Conservation (phyloP, 306 rosid species). For the Castanospermum australe region DNA sequence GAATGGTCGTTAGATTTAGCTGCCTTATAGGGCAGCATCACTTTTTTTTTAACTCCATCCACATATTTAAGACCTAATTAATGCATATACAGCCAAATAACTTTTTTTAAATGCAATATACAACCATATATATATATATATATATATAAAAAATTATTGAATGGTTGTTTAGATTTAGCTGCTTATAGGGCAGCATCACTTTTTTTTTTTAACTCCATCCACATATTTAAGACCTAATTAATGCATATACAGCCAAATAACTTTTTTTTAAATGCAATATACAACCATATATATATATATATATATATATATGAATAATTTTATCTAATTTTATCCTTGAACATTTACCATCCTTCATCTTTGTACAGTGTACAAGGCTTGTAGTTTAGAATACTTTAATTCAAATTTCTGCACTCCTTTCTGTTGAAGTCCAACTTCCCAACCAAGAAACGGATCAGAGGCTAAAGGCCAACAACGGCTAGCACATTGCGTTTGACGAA, state of each 20-base stretch:
- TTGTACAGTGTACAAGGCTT: not conserved
- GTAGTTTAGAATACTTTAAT: not conserved
- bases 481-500: not conserved
- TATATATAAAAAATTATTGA: not conserved
- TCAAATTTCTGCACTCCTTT: not conserved
- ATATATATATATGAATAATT: too few relatives aligned
- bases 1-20: not conserved
- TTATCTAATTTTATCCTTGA: too few relatives aligned
- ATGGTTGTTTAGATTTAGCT: not conserved
- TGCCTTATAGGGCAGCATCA: not conserved
- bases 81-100: not conserved
- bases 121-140: not conserved
- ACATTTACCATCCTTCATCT: too few relatives aligned
- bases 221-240: not conserved
- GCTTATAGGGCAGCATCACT: not conserved
- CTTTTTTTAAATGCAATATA: not conserved
- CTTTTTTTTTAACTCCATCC: not conserved
- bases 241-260: not conserved
- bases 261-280: not conserved
- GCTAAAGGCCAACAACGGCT: conserved; percentile 20
- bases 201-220: not conserved
- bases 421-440: not conserved
- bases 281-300: too few relatives aligned
- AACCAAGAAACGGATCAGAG: not conserved
- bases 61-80: not conserved